Conservation (phyloP, 768 basidiomycete species). For the Heimioporus sp. region DNA sequence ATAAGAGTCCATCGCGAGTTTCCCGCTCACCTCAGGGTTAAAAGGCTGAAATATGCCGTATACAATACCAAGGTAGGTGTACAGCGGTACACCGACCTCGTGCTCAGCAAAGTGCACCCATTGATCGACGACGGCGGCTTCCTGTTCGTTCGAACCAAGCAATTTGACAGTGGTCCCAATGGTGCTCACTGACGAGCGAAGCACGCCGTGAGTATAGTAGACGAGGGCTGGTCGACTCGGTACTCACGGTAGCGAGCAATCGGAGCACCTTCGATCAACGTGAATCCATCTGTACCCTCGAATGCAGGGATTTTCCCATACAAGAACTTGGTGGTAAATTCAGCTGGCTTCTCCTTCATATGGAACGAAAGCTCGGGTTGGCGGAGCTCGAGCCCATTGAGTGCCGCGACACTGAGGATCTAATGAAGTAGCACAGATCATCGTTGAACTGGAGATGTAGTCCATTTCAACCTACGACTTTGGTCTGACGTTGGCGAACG, state of each 20-base stretch:
- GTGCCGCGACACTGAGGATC: slow-evolving; percentile 7
- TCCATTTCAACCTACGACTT: slow-evolving; percentile 5
- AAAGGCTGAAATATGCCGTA: neutral
- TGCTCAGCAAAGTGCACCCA: slow-evolving; percentile 21
- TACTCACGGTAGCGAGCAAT: slow-evolving; percentile 21
- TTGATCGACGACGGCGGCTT: slow-evolving; percentile 14
- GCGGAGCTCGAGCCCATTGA: slow-evolving; percentile 13
- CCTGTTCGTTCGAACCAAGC: slow-evolving; percentile 10
- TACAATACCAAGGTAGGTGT: neutral
- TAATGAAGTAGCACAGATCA: neutral
- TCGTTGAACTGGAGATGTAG: too few relatives aligned
- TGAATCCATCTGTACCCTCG: slow-evolving; percentile 17
- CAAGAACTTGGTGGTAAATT: slow-evolving; percentile 12
- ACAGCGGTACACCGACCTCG: neutral
- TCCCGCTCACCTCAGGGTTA: slow-evolving; percentile 7
- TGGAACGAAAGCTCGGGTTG: neutral
- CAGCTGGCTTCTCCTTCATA: slow-evolving; percentile 9
- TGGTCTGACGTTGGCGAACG: slow-evolving; percentile 13
- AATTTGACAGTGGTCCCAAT: slow-evolving; percentile 11
- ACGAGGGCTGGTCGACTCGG: too few relatives aligned
- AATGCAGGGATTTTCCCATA: slow-evolving; percentile 21
- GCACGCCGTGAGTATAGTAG: too few relatives aligned
- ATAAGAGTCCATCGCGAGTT: too few relatives aligned
- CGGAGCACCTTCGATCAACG: slow-evolving; percentile 10
- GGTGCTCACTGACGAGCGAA: slow-evolving; percentile 6